These are phyloP conservation scores for Lumnitzera littorea DNA, from an alignment of 345 rosid genomes.

Conservation along the genomic window DNA sequence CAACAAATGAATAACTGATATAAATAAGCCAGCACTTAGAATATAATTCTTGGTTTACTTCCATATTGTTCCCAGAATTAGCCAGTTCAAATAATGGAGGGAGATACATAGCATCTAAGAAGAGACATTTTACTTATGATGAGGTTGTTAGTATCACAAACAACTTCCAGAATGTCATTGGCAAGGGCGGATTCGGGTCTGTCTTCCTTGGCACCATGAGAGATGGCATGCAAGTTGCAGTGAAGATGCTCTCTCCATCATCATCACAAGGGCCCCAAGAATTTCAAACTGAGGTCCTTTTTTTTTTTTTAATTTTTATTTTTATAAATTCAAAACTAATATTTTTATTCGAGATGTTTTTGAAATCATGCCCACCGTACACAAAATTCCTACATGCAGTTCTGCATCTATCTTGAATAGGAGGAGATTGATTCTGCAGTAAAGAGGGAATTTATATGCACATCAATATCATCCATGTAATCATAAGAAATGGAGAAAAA, in stretches of 20 bases:
- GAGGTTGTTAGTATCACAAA: conserved; percentile 25
- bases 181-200: conserved; percentile 30
- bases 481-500: too few species aligned
- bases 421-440: too few species aligned
- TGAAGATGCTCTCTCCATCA: conserved; percentile 25
- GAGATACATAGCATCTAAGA: conserved; percentile 14
- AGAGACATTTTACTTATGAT: conserved; percentile 14
- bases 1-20: neutral
- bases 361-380: neutral
- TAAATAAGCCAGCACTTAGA: neutral
- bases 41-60: too few species aligned
- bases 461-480: neutral
- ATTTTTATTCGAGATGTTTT: neutral
- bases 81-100: neutral
- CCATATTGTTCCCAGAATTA: neutral
- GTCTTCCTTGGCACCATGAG: conserved; percentile 24
- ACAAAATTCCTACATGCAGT: too few species aligned
- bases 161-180: conserved; percentile 22
- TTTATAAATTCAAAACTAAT: neutral
- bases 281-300: conserved; percentile 22
- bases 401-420: too few species aligned
- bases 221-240: conserved; percentile 23
- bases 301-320: neutral
- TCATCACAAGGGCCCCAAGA: conserved; percentile 19
- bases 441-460: neutral